These are phyloP conservation scores for Mycena epipterygia DNA, from an alignment of 768 basidiomycete genomes.

Conservation along the genomic window DNA sequence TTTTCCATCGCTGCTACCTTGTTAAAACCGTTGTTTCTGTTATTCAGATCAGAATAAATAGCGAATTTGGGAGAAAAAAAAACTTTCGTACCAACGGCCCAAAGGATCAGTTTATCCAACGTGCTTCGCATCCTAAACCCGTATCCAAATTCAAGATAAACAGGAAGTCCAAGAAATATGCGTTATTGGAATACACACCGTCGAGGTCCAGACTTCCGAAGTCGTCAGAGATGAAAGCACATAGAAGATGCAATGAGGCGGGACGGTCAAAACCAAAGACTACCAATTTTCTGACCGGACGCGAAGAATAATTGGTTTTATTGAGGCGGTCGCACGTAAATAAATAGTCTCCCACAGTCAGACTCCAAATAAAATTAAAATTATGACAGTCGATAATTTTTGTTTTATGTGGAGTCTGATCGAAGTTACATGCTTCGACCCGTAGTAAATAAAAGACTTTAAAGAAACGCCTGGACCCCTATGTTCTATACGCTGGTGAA, in stretches of 20 bases:
- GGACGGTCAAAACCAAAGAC: not conserved
- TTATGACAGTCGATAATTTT: too few relatives aligned
- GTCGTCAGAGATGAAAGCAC: too few relatives aligned
- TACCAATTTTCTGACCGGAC: not conserved
- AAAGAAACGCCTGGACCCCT: not conserved
- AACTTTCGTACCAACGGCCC: not conserved
- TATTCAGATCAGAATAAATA: not conserved
- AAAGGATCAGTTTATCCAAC: not conserved
- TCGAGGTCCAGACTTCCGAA: too few relatives aligned
- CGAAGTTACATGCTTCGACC: too few relatives aligned
- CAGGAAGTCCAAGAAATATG: too few relatives aligned
- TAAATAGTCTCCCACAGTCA: too few relatives aligned
- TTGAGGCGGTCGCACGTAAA: not conserved
- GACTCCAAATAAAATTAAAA: too few relatives aligned
- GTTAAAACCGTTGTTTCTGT: not conserved
- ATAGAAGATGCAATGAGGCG: not conserved
- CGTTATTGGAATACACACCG: too few relatives aligned
- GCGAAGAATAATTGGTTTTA: not conserved
- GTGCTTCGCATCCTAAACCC: not conserved
- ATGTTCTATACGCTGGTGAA: not conserved
- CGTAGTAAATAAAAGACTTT: too few relatives aligned
- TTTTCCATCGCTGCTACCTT: not conserved
- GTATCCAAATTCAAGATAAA: not conserved
- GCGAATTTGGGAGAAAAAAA: not conserved
- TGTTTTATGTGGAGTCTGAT: too few relatives aligned